Evolutionary conservation across 257 asterid species (phyloP).

Genomic region (Haberlea rhodopensis): DNA sequence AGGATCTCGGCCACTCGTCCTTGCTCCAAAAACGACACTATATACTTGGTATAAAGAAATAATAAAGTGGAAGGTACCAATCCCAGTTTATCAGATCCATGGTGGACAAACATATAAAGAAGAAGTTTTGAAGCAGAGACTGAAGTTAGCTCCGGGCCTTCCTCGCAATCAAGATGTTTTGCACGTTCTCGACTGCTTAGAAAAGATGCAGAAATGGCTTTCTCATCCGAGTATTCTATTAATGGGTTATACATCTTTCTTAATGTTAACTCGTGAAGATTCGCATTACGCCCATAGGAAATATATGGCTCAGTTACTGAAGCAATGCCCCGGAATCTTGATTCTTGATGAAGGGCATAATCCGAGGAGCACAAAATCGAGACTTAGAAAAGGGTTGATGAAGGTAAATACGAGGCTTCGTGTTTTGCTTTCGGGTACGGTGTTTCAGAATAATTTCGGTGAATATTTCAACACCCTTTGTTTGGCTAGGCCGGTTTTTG

Average conservation of each 20-base stretch:
- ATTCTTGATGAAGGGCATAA: conserved; percentile 97
- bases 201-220: conserved; percentile 96
- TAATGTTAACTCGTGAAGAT: conserved; percentile 86
- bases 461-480: conserved; percentile 95
- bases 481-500: conserved; percentile 80
- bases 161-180: conserved; percentile 92
- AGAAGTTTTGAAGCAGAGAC: conserved; percentile 82
- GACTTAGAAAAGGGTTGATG: conserved; percentile 87
- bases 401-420: conserved; percentile 83
- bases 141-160: conserved; percentile 71
- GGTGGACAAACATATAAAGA: conserved; percentile 98
- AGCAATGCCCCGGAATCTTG: conserved; percentile 88
- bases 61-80: conserved; percentile 90
- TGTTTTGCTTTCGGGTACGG: conserved; percentile 83
- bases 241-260: conserved; percentile 95
- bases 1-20: conserved; percentile 86
- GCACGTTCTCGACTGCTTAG: conserved; percentile 96
- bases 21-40: conserved; percentile 91
- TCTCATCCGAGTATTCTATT: conserved; percentile 88
- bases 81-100: conserved; percentile 95
- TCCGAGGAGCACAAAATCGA: conserved; percentile 94
- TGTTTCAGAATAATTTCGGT: conserved; percentile 94
- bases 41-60: conserved; percentile 98
- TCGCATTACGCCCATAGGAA: conserved; percentile 91
- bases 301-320: conserved; percentile 85